phyloP scores from a whole-genome alignment of 2,329 filamentous ascomycete genomes.

The Botrytis aclada region DNA sequence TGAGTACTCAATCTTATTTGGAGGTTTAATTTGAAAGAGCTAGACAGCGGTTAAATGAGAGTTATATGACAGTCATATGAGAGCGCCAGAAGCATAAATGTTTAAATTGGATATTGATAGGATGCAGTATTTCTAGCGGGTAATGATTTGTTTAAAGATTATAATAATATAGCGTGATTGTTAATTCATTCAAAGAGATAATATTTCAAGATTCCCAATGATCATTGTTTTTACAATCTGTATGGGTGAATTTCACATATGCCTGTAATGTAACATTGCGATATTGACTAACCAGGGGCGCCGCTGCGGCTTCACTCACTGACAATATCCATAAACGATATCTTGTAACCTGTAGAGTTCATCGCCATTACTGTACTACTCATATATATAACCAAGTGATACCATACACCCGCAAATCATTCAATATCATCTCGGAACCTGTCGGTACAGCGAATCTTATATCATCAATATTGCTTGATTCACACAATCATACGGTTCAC shows the following conservation, averaged over 20 bases:
- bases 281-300: neutral
- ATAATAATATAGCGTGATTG: no score
- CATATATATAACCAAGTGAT: neutral
- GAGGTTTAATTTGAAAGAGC: no score
- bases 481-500: neutral
- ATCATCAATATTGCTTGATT: neutral
- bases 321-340: neutral
- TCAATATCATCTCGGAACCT: neutral
- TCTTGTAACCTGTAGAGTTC: neutral
- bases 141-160: neutral
- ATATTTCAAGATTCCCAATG: fast-evolving
- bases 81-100: no score
- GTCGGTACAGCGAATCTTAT: neutral
- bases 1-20: no score
- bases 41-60: no score
- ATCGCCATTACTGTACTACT: neutral
- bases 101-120: no score
- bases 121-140: neutral
- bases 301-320: neutral
- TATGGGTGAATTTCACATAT: neutral
- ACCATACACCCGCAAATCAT: neutral
- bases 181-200: neutral
- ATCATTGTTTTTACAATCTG: neutral
- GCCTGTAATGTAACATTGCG: neutral
- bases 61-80: no score